These are phyloP conservation scores for Ceratocystis huliohia DNA, from an alignment of 2,329 filamentous ascomycete species.

Conservation along the genomic window DNA sequence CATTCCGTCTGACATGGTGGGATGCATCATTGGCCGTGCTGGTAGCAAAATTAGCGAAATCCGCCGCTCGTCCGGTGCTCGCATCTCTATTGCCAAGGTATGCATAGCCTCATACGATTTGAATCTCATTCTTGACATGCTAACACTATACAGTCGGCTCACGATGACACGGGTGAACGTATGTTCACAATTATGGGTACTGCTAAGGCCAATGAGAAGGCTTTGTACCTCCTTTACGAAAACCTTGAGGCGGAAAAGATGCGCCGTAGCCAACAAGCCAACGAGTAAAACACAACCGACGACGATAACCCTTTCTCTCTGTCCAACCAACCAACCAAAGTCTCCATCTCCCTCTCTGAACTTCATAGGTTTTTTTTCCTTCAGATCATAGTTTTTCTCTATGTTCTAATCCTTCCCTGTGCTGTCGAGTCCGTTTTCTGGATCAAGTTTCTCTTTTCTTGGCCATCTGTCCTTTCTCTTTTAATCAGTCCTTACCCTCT, in stretches of 20 bases:
- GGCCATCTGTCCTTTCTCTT: constrained; percentile 9
- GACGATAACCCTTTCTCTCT: constrained; percentile 15
- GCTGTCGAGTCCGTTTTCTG: neutral
- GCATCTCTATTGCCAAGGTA: constrained; percentile 93
- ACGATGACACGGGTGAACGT: constrained; percentile 93
- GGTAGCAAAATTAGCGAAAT: constrained; percentile 99
- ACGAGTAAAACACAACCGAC: constrained; percentile 33
- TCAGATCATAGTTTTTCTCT: neutral
- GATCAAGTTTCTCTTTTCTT: constrained; percentile 11
- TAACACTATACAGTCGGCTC: constrained; percentile 50
- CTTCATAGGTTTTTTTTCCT: neutral
- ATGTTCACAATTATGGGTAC: constrained; percentile 99
- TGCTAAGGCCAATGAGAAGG: constrained; percentile 85
- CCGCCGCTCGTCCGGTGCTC: constrained; percentile 86
- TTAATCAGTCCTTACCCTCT: constrained; percentile 3
- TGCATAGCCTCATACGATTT: constrained; percentile 22
- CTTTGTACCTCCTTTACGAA: constrained; percentile 91
- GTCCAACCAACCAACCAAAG: constrained; percentile 10
- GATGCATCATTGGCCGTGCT: constrained; percentile 91
- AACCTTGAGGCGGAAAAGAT: constrained; percentile 98
- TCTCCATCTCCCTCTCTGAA: constrained; percentile 8
- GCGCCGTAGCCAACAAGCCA: constrained; percentile 67
- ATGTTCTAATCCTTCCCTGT: neutral
- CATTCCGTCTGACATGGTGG: constrained; percentile 98
- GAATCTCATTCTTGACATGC: neutral